Evolutionary conservation across 768 basidiomycete genomes (phyloP).

Genomic region (Lepiota brunneoincarnata): DNA sequence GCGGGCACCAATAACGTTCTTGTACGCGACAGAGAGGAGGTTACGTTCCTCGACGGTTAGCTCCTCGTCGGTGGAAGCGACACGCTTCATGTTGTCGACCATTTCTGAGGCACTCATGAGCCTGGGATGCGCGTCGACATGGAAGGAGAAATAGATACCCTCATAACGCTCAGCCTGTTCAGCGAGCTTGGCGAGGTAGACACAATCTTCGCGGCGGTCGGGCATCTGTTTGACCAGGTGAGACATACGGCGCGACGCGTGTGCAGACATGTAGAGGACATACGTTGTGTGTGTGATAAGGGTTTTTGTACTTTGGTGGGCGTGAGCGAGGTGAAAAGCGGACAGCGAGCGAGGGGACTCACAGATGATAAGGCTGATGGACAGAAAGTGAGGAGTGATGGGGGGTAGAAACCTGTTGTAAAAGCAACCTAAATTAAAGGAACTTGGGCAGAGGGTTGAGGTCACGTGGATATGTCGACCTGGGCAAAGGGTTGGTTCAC

Average conservation of each 20-base stretch:
- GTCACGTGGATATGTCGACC: slow-evolving; percentile 33
- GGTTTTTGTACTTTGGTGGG: slow-evolving; percentile 21
- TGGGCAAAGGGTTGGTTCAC: slow-evolving; percentile 44
- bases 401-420: slow-evolving; percentile 45
- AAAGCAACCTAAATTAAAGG: slow-evolving; percentile 62
- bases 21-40: slow-evolving; percentile 96
- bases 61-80: slow-evolving; percentile 96
- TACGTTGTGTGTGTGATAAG: slow-evolving; percentile 36
- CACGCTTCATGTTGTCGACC: slow-evolving; percentile 99
- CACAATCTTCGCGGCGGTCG: slow-evolving; percentile 91
- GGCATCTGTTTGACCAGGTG: slow-evolving; percentile 55
- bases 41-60: slow-evolving; percentile 99
- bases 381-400: slow-evolving; percentile 42
- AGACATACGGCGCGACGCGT: slow-evolving; percentile 33
- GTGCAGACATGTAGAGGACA: slow-evolving; percentile 34
- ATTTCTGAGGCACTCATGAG: slow-evolving; percentile 56
- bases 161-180: slow-evolving; percentile 99
- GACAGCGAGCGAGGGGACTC: slow-evolving; percentile 33
- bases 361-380: slow-evolving; percentile 40
- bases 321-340: neutral
- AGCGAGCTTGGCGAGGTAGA: slow-evolving; percentile 99
- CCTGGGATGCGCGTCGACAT: slow-evolving; percentile 7
- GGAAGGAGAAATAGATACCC: slow-evolving; percentile 46
- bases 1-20: slow-evolving; percentile 98
- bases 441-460: slow-evolving; percentile 69